These are phyloP conservation scores for Vanderwaltozyma tropicalis DNA, from an alignment of 805 yeast genomes.

Conservation along the genomic window DNA sequence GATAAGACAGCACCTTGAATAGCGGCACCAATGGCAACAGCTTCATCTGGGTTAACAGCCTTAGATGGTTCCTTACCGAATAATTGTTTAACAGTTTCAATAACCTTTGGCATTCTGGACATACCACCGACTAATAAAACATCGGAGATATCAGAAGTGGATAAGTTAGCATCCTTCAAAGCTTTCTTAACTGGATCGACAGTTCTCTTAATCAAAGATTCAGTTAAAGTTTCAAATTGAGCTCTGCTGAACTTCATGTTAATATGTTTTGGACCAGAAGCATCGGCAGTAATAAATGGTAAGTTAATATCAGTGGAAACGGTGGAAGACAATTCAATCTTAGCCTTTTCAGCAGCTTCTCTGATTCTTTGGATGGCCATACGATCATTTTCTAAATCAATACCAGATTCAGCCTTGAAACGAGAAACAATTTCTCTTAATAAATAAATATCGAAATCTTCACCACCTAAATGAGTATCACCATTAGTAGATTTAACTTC, in stretches of 20 bases:
- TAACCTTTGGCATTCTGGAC: slow-evolving; percentile 95
- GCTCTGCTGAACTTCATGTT: slow-evolving; percentile 58
- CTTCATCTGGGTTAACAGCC: slow-evolving; percentile 98
- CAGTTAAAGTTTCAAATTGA: slow-evolving; percentile 59
- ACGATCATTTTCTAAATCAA: slow-evolving; percentile 48
- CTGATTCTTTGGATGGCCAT: slow-evolving; percentile 70
- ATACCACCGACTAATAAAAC: slow-evolving; percentile 98
- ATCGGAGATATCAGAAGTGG: slow-evolving; percentile 81
- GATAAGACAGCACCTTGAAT: slow-evolving; percentile 98
- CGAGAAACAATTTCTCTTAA: slow-evolving; percentile 74
- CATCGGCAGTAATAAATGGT: slow-evolving; percentile 79
- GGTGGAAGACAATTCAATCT: slow-evolving; percentile 68
- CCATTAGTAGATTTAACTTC: slow-evolving; percentile 97
- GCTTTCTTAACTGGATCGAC: slow-evolving; percentile 92
- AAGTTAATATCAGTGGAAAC: slow-evolving; percentile 57
- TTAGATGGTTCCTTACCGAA: slow-evolving; percentile 89
- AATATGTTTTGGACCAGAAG: slow-evolving; percentile 60
- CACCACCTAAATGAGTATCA: slow-evolving; percentile 82
- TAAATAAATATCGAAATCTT: slow-evolving; percentile 75
- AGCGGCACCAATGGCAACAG: slow-evolving; percentile 99
- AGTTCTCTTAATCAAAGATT: slow-evolving; percentile 84
- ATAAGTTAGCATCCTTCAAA: slow-evolving; percentile 79
- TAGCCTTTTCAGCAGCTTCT: slow-evolving; percentile 76
- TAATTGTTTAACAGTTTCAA: slow-evolving; percentile 18
- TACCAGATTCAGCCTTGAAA: slow-evolving; percentile 64